Percentiles rank a stretch among this genome's conserved stretches.
Evolutionary conservation across 176 grass and related monocot species (phyloP).

Genomic region (Raddia distichophylla): DNA sequence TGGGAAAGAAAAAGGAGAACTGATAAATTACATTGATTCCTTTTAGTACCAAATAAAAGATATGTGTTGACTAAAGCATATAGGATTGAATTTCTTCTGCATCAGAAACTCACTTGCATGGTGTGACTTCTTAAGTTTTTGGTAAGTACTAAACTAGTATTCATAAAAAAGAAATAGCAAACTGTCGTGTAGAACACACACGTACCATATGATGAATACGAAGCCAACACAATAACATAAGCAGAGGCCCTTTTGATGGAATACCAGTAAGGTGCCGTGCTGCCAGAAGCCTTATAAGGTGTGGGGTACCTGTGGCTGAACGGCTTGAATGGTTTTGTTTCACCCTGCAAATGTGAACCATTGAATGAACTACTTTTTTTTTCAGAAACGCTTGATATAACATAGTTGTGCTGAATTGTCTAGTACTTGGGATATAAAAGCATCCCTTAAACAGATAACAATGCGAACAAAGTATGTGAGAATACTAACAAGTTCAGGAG

Average conservation of each 20-base stretch:
- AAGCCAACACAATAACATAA: constrained; percentile 79
- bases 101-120: not conserved
- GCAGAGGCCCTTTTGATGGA: constrained; percentile 88
- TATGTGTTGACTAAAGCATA: not conserved
- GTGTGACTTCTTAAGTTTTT: not conserved
- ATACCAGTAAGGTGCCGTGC: constrained; percentile 85
- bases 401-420: constrained; percentile 1
- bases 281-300: constrained; percentile 76
- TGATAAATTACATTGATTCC: not conserved
- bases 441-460: not conserved
- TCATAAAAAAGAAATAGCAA: not conserved
- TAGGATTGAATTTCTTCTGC: not conserved
- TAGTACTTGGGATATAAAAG: not conserved
- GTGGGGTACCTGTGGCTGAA: constrained; percentile 65
- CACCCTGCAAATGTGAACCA: constrained; percentile 63
- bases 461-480: constrained; percentile 4
- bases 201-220: constrained; percentile 89
- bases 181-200: not conserved
- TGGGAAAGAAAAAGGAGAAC: constrained; percentile 26
- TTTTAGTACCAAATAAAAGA: not conserved
- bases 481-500: constrained; percentile 68
- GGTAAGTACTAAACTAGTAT: not conserved
- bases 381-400: not conserved
- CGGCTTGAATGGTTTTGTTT: constrained; percentile 80
- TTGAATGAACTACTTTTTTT: not conserved